Base-by-base conservation (phyloP, 352 stramenopile species). In the Pythium inflatum region DNA sequence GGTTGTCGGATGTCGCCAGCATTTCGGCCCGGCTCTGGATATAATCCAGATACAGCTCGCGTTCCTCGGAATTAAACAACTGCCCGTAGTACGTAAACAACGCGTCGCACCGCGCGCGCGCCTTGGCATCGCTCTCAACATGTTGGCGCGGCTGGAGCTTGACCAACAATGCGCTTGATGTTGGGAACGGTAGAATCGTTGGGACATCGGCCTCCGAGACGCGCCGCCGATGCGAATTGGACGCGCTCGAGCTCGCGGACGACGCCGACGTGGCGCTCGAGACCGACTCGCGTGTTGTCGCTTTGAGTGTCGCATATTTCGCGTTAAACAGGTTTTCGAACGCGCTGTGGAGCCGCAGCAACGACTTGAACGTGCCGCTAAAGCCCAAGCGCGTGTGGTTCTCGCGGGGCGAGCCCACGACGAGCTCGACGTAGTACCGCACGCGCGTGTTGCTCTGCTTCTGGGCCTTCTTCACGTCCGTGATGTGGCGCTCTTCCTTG, bases 351-450 rank as follows among this genome's bases (percentile, higher is more conserved):
- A 91, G 71, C 38, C 60, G 66, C 61, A 90, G 68, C 27, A 91
- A 79, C 56, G 78, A 71, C 67, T 83, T 79, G 66, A 91, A 91
- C 30, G 78, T 80, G 43, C 83, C 83, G 6, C 80, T 85, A 76
- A 91, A 91, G 31, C 80, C 81, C 28, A 90, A 54, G 0, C 83
- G 82, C 60, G 76, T 83, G 79, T 90, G 83, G 34, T 57, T 82
- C 72, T 71, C 76, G 40, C 78, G 81, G 22, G 74, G 66, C 11
- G 78, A 76, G 25, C 81, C 83, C 45, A 90, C 75, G 20, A 91
- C 75, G 33, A 91, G 48, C 68, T 91, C 83, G 60, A 91, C 82
- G 66, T 91, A 91, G 75, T 90, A 91, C 34, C 83, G 83, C 69
- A 87, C 80, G 45, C 72, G 83, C 40, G 85, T 49, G 54, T 83